Evolutionary conservation across 208 protist species (phyloP), one percentile per base, ranked within the genome.

Genomic region (Wallacemonas sp.): DNA sequence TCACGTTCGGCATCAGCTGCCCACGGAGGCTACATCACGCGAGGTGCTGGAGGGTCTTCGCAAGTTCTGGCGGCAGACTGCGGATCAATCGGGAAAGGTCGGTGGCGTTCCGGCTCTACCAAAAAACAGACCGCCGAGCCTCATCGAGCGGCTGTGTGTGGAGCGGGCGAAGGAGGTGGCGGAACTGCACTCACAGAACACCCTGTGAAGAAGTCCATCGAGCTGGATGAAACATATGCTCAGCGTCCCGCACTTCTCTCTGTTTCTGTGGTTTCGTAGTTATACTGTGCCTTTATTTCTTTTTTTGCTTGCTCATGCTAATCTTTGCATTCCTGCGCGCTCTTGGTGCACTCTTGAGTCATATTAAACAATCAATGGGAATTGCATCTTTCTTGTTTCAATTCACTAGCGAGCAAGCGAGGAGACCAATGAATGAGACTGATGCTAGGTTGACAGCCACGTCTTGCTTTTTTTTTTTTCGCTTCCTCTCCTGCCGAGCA

Each of bases 21-120:
- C 87, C 11, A 62, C 71, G 21, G 83, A 90, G 70, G 63, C 64
- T 3, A 82, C 81, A 1, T 72, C 75, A 49, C 78, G 76, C 36
- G 72, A 88, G 1, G 63, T 77, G 3, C 72, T 93, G 19, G 87
- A 90, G 58, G 38, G 77, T 1, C 82, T 93, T 5, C 78, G 77
- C 33, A 51, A 51, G 19, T 89, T 89, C 68, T 93, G 87, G 87
- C 67, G 75, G 15, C 73, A 76, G 38, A 68, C 69, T 22, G 44
- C 41, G 11, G 58, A 28, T 41, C 76, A 82, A 44, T 72, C 72
- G 27, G 61, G 39, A 17, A 45, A 34, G 31, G 51, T 58, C n/a
- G 26, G n/a, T n/a, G n/a, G 6, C n/a, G 6, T 49, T 6, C 44
- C 31, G n/a, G 71, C 22, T 17, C 24, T 30, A 12, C 69, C 66